Evolutionary conservation across 169 alveolate genomes (phyloP).

Genomic region (Cryptosporidium meleagridis): DNA sequence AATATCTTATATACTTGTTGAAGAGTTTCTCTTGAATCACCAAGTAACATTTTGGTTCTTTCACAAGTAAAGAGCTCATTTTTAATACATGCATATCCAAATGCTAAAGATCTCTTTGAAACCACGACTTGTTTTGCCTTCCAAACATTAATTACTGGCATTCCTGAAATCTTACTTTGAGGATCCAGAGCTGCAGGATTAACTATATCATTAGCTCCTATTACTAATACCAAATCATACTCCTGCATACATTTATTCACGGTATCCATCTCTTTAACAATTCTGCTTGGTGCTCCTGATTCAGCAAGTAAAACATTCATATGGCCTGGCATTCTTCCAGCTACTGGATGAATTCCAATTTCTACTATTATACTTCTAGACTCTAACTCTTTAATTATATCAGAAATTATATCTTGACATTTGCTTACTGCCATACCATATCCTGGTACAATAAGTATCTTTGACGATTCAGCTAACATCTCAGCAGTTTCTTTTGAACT

Average conservation of each 20-base stretch:
- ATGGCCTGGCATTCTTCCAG: conserved; percentile 83
- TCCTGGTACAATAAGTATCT: conserved; percentile 84
- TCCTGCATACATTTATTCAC: conserved; percentile 78
- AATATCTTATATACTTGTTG: conserved; percentile 17
- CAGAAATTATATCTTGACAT: conserved; percentile 79
- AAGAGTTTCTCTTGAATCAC: conserved; percentile 72
- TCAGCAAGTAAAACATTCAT: conserved; percentile 81
- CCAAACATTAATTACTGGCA: conserved; percentile 83
- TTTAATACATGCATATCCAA: conserved; percentile 80
- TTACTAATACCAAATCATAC: conserved; percentile 81
- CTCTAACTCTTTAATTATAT: conserved; percentile 70
- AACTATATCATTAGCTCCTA: conserved; percentile 86
- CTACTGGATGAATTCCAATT: conserved; percentile 80
- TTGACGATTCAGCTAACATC: conserved; percentile 73
- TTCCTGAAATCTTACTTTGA: conserved; percentile 78
- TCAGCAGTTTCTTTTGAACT: conserved; percentile 75
- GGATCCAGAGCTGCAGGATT: conserved; percentile 81
- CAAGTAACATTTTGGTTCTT: conserved; percentile 78
- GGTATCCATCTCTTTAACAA: conserved; percentile 80
- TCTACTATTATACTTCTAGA: conserved; percentile 75
- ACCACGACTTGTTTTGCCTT: conserved; percentile 77
- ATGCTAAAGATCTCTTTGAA: conserved; percentile 78
- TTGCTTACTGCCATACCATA: conserved; percentile 82
- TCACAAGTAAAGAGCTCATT: conserved; percentile 81
- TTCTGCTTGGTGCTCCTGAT: conserved; percentile 76